phyloP scores from a whole-genome alignment of 202 grass and related monocot genomes.

The Musa balbisiana region DNA sequence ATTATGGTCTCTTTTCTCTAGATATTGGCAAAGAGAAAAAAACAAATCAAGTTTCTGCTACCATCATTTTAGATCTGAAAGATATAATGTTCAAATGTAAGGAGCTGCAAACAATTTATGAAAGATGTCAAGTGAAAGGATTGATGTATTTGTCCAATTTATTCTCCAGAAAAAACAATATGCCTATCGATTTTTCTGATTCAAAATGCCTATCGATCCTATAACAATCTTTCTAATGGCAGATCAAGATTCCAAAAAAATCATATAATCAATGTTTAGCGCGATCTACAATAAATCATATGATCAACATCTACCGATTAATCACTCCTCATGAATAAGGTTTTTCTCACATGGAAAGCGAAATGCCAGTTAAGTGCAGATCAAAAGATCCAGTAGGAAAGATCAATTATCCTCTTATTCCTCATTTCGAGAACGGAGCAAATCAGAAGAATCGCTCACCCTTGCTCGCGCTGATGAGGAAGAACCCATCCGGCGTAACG shows the following conservation, averaged over 20 bases:
- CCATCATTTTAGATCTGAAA: too few species aligned
- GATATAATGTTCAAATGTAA: background rate
- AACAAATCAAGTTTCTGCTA: too few species aligned
- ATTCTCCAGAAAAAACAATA: too few species aligned
- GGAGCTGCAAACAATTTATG: background rate
- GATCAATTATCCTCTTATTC: background rate
- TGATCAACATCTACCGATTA: background rate
- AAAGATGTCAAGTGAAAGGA: too few species aligned
- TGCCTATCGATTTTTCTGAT: too few species aligned
- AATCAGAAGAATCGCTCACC: constrained; percentile 34
- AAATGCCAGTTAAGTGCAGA: background rate
- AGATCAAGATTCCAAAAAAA: background rate
- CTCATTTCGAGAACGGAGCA: background rate
- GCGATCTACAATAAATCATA: background rate
- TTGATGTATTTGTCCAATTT: too few species aligned
- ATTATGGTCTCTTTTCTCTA: too few species aligned
- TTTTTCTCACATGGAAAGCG: background rate
- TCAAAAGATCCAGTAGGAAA: background rate
- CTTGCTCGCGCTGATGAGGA: constrained; percentile 97
- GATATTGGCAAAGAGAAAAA: too few species aligned
- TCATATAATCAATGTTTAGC: too few species aligned
- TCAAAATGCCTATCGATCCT: too few species aligned
- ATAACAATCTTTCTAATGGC: background rate
- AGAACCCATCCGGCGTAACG: constrained; percentile 66
- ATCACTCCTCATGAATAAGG: background rate